These are phyloP conservation scores for Ceratobasidium sp. DNA, from an alignment of 1,284 basidiomycete genomes.

Conservation along the genomic window DNA sequence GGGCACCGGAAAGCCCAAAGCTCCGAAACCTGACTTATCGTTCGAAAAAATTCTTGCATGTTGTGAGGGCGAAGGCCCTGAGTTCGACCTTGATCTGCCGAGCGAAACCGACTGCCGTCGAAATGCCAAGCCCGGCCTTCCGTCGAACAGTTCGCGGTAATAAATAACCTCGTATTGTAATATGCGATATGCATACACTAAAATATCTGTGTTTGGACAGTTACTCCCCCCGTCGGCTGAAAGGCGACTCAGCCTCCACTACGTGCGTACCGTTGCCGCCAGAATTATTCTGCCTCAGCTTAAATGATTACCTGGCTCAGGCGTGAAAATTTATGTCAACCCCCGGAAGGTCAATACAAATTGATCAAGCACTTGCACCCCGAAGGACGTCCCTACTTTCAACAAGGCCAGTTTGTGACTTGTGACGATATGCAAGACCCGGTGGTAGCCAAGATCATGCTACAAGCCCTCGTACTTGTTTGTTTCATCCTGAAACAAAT, in stretches of 20 bases:
- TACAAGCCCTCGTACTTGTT: background rate
- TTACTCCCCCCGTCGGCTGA: background rate
- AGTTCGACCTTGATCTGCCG: background rate
- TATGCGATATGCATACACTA: background rate
- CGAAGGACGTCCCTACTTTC: conserved; percentile 36
- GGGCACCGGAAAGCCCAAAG: conserved; percentile 19
- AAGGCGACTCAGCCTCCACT: background rate
- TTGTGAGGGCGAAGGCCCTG: conserved; percentile 2
- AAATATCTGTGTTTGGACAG: background rate
- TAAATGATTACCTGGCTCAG: background rate
- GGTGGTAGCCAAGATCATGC: background rate
- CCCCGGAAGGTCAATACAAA: background rate
- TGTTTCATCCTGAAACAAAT: background rate
- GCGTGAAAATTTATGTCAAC: background rate
- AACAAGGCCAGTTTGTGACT: conserved; percentile 26
- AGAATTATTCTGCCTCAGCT: background rate
- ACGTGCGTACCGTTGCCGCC: background rate
- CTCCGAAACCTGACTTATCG: background rate
- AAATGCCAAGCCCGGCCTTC: conserved; percentile 14
- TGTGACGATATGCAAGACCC: conserved; percentile 28
- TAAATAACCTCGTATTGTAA: background rate
- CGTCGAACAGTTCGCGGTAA: conserved; percentile 24
- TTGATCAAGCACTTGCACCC: conserved; percentile 10
- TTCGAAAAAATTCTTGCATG: background rate
- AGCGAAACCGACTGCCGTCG: conserved; percentile 4